Evolutionary conservation across 192 early-diverging fungal species (phyloP).

Genomic region (Coemansia sp.): DNA sequence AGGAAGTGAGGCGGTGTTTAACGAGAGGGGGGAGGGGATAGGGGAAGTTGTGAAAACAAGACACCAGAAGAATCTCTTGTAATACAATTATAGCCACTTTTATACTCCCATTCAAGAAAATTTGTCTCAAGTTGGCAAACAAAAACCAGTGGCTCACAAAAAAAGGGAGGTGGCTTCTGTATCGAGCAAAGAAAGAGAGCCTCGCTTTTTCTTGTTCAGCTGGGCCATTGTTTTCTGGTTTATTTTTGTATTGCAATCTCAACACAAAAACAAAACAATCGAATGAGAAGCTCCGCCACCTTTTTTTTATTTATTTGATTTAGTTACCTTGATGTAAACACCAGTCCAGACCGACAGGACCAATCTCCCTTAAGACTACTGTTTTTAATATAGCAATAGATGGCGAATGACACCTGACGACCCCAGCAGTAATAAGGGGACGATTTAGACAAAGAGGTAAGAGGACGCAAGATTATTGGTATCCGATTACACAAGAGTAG

Average conservation of each 20-base stretch:
- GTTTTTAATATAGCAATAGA: background rate
- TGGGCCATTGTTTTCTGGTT: constrained; percentile 2
- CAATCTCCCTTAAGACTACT: background rate
- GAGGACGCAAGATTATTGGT: background rate
- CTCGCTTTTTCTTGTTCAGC: background rate
- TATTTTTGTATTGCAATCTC: background rate
- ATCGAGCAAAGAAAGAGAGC: background rate
- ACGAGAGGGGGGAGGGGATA: background rate
- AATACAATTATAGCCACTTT: constrained; percentile 1
- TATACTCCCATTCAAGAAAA: background rate
- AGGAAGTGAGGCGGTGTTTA: background rate
- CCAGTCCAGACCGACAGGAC: background rate
- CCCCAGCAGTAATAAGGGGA: background rate
- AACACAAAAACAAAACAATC: background rate
- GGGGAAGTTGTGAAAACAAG: background rate
- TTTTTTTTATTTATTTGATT: background rate
- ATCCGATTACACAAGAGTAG: background rate
- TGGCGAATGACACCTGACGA: background rate
- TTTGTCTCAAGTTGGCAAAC: background rate
- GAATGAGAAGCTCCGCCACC: background rate
- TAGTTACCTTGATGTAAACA: constrained; percentile 1
- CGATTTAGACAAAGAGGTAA: background rate
- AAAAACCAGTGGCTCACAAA: background rate
- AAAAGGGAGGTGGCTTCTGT: background rate
- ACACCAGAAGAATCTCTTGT: constrained; percentile 1